Conservation (phyloP, 139 green algal species). For the Zygnema cylindricum region DNA sequence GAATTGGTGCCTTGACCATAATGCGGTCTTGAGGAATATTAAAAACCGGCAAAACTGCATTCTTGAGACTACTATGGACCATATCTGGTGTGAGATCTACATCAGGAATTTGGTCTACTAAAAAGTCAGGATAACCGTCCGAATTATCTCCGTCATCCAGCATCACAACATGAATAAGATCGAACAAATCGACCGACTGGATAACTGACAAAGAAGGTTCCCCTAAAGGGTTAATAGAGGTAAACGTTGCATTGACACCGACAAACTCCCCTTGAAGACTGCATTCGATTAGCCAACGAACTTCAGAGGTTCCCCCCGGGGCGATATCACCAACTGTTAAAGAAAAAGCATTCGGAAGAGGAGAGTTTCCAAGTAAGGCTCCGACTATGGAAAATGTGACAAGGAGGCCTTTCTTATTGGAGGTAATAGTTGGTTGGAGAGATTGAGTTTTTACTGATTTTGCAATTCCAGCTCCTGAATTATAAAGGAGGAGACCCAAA, state of each 20-base stretch:
- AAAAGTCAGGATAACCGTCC: neutral
- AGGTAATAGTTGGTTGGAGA: neutral
- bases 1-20: neutral
- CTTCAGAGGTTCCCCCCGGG: neutral
- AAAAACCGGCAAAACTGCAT: neutral
- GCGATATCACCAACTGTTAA: neutral
- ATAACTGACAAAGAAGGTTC: neutral
- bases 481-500: neutral
- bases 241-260: neutral
- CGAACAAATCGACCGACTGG: neutral
- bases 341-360: neutral
- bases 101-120: neutral
- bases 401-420: neutral
- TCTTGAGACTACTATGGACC: neutral
- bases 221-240: neutral
- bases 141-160: neutral
- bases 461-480: neutral
- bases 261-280: neutral
- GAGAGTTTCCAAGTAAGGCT: neutral
- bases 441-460: neutral
- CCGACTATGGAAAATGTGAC: neutral
- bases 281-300: neutral
- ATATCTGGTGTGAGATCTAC: neutral
- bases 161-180: neutral
- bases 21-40: neutral